phyloP scores from a whole-genome alignment of 352 stramenopile species.

The Saprolegnia parasitica region DNA sequence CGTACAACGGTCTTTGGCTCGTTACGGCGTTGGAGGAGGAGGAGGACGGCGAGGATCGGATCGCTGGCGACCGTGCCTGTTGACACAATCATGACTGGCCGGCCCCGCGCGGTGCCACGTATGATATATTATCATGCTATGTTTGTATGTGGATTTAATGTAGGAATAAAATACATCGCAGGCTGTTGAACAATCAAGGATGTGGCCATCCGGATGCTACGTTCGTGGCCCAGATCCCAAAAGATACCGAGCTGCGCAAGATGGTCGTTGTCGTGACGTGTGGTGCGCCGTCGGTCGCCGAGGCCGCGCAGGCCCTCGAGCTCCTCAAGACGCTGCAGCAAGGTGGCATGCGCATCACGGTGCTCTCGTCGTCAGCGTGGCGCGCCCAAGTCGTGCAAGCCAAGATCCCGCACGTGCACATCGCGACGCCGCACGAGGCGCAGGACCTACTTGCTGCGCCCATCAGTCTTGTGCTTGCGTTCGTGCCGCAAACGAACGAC shows the following conservation, averaged over 20 bases:
- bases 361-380: slow-evolving; percentile 50
- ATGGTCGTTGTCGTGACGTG: slow-evolving; percentile 29
- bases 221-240: slow-evolving; percentile 8
- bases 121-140: background rate
- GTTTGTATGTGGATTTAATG: slow-evolving; percentile 3
- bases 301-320: slow-evolving; percentile 20
- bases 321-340: slow-evolving; percentile 42
- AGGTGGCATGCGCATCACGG: slow-evolving; percentile 54
- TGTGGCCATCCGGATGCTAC: slow-evolving; percentile 3
- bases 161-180: background rate
- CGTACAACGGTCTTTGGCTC: too few species aligned
- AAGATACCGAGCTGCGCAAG: slow-evolving; percentile 7
- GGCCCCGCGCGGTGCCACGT: background rate
- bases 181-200: slow-evolving; percentile 17
- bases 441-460: slow-evolving; percentile 64
- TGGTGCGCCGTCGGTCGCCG: slow-evolving; percentile 9
- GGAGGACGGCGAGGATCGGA: too few species aligned
- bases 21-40: too few species aligned
- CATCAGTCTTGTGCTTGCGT: slow-evolving; percentile 60
- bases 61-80: background rate
- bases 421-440: slow-evolving; percentile 55
- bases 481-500: slow-evolving; percentile 39
- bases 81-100: background rate
- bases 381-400: slow-evolving; percentile 56
- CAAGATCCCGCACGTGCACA: slow-evolving; percentile 70